Base-by-base conservation (phyloP, 1,139 yeast species). In the Debaryomyces udenii region DNA sequence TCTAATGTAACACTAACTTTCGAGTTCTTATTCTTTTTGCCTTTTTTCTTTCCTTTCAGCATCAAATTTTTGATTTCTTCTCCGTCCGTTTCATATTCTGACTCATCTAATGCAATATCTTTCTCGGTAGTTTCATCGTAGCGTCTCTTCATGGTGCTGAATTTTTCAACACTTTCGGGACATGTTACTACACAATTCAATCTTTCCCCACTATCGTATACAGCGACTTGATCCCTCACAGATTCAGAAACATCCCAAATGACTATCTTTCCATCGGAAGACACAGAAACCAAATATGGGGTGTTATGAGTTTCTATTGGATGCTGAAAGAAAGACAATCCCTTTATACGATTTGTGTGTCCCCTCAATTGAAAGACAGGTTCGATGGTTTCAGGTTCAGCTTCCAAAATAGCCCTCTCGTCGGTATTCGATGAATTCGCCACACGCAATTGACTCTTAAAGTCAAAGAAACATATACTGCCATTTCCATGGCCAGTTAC, bases 221-320 rank as follows among this genome's bases (percentile, higher is more conserved):
- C 94, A 0, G 97, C 97, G 16, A 89, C 76, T 62, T 90, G 96
- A 53, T 87, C 96, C 52, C 76, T 75, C 1, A 68, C 56, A 2
- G 50, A 45, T 14, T 50, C 51, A 3, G 66, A 54, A 55, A 91
- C 66, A 57, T 90, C 86, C 96, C 98, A 93, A 2, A 93, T 83
- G 10, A 91, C 96, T 41, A 93, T 83, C 55, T 80, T 86, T 29
- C 99, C 98, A 61, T 93, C 98, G 0, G 97, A 88, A 0, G 96
- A 87, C 9, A 90, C 89, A 2, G 96, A 85, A 1, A 87, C 76
- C 59, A 94, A 66, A 55, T 76, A 84, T 5, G 76, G 74, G 20
- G 59, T 61, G 26, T 53, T 57, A 13, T 54, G 48, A 2, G 71
- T 60, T 39, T 68, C 74, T 1, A 54, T 56, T 0, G 61, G 56